phyloP scores from a whole-genome alignment of 2,329 filamentous ascomycete species.

The Cercospora sp. region DNA sequence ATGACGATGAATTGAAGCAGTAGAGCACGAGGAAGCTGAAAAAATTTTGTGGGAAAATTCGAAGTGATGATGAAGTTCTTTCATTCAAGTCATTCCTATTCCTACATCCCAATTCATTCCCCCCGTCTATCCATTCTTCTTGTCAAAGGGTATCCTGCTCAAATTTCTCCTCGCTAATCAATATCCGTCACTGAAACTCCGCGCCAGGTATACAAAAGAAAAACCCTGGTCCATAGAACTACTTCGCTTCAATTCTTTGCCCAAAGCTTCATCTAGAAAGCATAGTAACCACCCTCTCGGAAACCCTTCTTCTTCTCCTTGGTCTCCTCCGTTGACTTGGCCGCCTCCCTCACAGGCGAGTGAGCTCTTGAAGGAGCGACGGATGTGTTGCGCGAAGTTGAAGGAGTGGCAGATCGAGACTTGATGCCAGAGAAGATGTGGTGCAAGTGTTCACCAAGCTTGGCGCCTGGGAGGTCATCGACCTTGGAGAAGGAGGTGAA shows the following conservation, averaged over 20 bases:
- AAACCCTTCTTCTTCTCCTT: not conserved
- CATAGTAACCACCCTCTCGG: not conserved
- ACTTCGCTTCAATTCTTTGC: not conserved
- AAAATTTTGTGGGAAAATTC: not conserved
- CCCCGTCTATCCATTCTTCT: not conserved
- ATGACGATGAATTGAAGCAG: not conserved
- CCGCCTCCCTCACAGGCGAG: not conserved
- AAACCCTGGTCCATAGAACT: not conserved
- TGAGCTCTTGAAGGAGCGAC: not conserved
- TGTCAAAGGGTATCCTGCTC: not conserved
- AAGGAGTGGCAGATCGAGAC: not conserved
- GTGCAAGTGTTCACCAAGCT: slow-evolving; percentile 9
- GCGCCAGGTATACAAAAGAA: not conserved
- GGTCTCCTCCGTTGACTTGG: not conserved
- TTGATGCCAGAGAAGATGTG: slow-evolving; percentile 15
- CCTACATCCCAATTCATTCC: not conserved
- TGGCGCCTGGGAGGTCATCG: slow-evolving; percentile 8
- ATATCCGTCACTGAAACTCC: not conserved
- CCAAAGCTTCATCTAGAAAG: not conserved
- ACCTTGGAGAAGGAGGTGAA: slow-evolving; percentile 9
- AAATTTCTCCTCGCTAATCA: not conserved
- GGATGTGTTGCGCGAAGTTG: not conserved
- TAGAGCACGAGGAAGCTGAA: not conserved
- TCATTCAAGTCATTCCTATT: not conserved
- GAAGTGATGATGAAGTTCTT: not conserved